Percentiles rank a stretch among this genome's conserved stretches.
These are phyloP conservation scores for Daldinia sp. DNA, from an alignment of 2,329 filamentous ascomycete genomes.

Conservation along the genomic window DNA sequence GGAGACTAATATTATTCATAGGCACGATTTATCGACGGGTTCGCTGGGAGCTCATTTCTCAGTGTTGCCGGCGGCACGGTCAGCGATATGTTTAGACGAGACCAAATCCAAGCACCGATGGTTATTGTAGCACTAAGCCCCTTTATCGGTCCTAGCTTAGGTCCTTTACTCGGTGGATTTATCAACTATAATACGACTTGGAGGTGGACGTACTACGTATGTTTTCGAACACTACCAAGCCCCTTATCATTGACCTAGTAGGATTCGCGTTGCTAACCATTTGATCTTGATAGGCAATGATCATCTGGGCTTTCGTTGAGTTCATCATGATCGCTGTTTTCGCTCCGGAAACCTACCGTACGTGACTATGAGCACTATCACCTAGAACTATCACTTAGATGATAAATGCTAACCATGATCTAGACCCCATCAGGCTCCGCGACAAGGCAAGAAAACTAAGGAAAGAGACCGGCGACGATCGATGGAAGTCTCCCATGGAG, in stretches of 20 bases:
- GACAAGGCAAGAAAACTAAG: slow-evolving; percentile 75
- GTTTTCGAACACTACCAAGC: slow-evolving; percentile 6
- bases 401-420: slow-evolving; percentile 51
- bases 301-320: slow-evolving; percentile 80
- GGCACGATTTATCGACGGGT: slow-evolving; percentile 78
- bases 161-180: slow-evolving; percentile 76
- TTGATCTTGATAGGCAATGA: slow-evolving; percentile 57
- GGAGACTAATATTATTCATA: slow-evolving; percentile 15
- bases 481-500: slow-evolving; percentile 82
- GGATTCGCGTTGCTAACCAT: slow-evolving; percentile 15
- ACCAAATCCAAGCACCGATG: slow-evolving; percentile 82
- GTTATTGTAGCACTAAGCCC: slow-evolving; percentile 76
- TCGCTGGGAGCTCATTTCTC: slow-evolving; percentile 73
- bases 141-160: slow-evolving; percentile 65
- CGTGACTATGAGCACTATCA: slow-evolving; percentile 39
- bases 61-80: slow-evolving; percentile 86
- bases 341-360: slow-evolving; percentile 88
- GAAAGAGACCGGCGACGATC: slow-evolving; percentile 77
- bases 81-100: slow-evolving; percentile 76
- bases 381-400: not conserved
- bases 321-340: slow-evolving; percentile 71
- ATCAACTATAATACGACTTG: slow-evolving; percentile 80
- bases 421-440: slow-evolving; percentile 73
- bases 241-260: not conserved
- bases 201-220: slow-evolving; percentile 82